Conservation (phyloP, 2,329 filamentous ascomycete genomes). For the Bertia moriformis region DNA sequence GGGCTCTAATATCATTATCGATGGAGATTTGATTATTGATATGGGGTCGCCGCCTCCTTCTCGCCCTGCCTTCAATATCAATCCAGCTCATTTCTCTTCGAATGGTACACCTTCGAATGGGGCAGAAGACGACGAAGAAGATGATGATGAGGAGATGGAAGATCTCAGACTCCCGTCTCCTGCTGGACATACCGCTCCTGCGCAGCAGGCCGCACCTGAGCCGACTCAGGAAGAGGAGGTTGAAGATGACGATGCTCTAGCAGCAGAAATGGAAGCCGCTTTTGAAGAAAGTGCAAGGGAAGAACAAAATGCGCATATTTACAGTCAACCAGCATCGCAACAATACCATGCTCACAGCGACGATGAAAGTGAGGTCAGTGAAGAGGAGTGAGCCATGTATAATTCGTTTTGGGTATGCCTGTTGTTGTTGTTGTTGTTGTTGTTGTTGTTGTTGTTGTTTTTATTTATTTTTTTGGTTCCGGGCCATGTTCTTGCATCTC, state of each 20-base stretch:
- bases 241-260: not conserved
- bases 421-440: not conserved
- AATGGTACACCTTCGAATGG: constrained; percentile 20
- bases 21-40: constrained; percentile 28
- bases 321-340: not conserved
- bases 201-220: not conserved
- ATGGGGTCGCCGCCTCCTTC: constrained; percentile 27
- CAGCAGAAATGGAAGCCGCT: constrained; percentile 1
- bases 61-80: constrained; percentile 18
- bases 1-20: constrained; percentile 25
- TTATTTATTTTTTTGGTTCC: too few species aligned
- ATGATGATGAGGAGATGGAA: not conserved
- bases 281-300: not conserved
- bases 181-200: constrained; percentile 7
- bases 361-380: constrained; percentile 1
- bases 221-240: not conserved
- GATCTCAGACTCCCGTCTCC: constrained; percentile 18
- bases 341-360: not conserved
- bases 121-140: constrained; percentile 1
- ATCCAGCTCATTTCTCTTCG: constrained; percentile 23
- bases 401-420: too few species aligned
- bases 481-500: too few species aligned
- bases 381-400: constrained; percentile 1
- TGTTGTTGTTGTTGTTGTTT: not conserved
- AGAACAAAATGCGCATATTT: not conserved